Evolutionary conservation across 2,329 filamentous ascomycete genomes (phyloP), one percentile per base, ranked within the genome.

Genomic region (Penicillium sp.): DNA sequence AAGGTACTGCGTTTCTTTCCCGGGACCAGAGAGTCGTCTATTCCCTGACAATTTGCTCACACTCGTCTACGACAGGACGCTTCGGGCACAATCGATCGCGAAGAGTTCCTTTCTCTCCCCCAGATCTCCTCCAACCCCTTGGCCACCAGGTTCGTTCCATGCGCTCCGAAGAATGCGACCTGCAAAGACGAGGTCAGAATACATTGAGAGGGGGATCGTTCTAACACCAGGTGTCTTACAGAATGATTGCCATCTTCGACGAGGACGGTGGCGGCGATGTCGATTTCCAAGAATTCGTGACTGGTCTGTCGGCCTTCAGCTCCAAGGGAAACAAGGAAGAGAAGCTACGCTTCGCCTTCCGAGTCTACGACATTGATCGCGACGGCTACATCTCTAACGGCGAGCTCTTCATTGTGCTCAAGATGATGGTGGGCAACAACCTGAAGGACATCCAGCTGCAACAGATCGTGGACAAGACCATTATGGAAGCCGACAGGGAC

Each of bases 341-440:
- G 83, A 99, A 99, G 84, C 86, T 98, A 68, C 89, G 88, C 58
- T 99, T 99, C 76, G 95, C 95, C 49, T 99, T 99, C 87, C 97
- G 97, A 80, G 95, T 99, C 64, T 99, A 99, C 84, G 95, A 99
- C 79, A 98, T 99, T 75, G 95, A 99, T 80, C 92, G 95, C 63
- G 95, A 99, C 79, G 95, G 95, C 26, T 99, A 91, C 82, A 99
- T 99, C 76, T 96, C 92, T 83, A 99, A 99, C 80, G 95, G 95
- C 73, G 95, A 99, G 84, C 87, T 99, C 56, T 99, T 98, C 80
- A 98, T 99, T 74, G 95, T 99, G 75, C 86, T 99, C 74, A 99
- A 99, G 90, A 99, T 99, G 95, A 99, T 99, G 95, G 95, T 99
- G 56, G 95, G 95, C 63, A 97, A 91, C 83, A 99, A 99, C 80